These are phyloP conservation scores for Immersiporthe knoxdaviesiana DNA, from an alignment of 2,329 filamentous ascomycete genomes.

Conservation along the genomic window DNA sequence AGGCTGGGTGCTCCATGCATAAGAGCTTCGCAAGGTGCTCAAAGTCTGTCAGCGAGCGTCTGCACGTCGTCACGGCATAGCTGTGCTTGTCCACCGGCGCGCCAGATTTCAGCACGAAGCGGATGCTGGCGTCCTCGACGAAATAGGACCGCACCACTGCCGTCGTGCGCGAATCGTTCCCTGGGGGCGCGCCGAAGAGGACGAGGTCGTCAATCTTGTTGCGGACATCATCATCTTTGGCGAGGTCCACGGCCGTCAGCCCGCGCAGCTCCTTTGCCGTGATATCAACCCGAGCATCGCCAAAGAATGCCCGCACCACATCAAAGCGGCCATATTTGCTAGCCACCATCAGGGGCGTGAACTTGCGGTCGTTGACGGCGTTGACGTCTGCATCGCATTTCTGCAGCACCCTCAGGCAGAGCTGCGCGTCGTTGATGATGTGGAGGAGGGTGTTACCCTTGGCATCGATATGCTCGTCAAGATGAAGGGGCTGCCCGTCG, in stretches of 20 bases:
- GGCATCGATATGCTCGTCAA: constrained; percentile 89
- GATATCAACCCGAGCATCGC: constrained; percentile 84
- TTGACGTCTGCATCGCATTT: constrained; percentile 95
- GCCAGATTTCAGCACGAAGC: constrained; percentile 91
- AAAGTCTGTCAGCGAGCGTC: constrained; percentile 85
- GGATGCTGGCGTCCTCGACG: constrained; percentile 92
- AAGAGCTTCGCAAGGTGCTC: constrained; percentile 86
- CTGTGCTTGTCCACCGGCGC: constrained; percentile 79
- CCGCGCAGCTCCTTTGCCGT: constrained; percentile 83
- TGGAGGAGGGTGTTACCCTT: constrained; percentile 97
- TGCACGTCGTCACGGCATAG: constrained; percentile 93
- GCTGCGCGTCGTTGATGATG: constrained; percentile 82
- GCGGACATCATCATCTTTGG: constrained; percentile 95
- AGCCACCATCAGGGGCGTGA: constrained; percentile 95
- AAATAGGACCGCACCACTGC: constrained; percentile 95
- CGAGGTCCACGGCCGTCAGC: constrained; percentile 90
- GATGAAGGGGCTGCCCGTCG: constrained; percentile 78
- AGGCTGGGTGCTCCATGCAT: constrained; percentile 87
- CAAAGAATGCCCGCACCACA: constrained; percentile 85
- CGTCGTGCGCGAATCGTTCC: constrained; percentile 79
- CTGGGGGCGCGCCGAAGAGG: constrained; percentile 74
- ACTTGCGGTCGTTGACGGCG: constrained; percentile 90
- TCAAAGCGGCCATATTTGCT: constrained; percentile 97
- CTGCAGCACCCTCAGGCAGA: constrained; percentile 76
- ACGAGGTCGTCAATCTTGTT: constrained; percentile 96